Conservation (phyloP, 768 basidiomycete genomes). For the Steccherinum ochraceum region DNA sequence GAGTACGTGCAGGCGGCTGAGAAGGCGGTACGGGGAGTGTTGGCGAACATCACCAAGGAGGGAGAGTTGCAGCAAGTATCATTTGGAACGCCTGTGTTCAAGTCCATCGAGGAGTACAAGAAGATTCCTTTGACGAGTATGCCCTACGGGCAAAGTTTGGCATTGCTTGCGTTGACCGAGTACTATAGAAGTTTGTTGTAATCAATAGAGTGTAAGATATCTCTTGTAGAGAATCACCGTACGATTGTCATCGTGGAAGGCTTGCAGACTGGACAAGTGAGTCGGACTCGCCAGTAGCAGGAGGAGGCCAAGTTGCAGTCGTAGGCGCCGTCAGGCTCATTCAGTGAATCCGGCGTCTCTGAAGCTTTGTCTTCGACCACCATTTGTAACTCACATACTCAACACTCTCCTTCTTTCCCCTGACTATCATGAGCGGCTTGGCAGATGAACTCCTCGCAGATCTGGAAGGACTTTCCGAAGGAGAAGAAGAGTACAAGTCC, state of each 20-base stretch:
- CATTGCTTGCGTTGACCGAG: slow-evolving; percentile 43
- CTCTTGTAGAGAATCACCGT: background rate
- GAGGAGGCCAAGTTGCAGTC: too few species aligned
- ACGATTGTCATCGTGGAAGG: background rate
- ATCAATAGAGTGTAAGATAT: background rate
- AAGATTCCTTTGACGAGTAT: slow-evolving; percentile 47
- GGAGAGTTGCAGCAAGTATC: slow-evolving; percentile 44
- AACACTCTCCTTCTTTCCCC: background rate
- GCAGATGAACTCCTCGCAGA: slow-evolving; percentile 93
- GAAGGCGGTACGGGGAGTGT: slow-evolving; percentile 35
- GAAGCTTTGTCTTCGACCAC: too few species aligned
- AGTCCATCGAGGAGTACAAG: slow-evolving; percentile 41
- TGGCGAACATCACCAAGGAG: slow-evolving; percentile 36
- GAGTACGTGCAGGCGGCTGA: slow-evolving; percentile 30
- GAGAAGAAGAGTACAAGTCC: slow-evolving; percentile 44
- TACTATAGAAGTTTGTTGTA: slow-evolving; percentile 36
- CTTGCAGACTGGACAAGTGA: background rate
- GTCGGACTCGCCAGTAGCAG: too few species aligned
- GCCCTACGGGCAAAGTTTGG: slow-evolving; percentile 52
- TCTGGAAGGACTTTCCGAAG: slow-evolving; percentile 77
- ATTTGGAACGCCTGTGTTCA: slow-evolving; percentile 49
- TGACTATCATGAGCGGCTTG: slow-evolving; percentile 61
- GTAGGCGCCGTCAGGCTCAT: too few species aligned
- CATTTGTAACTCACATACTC: too few species aligned
- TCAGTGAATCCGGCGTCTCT: too few species aligned